Base-by-base conservation (phyloP, 176 grass and related monocot species). In the Oryza rufipogon region DNA sequence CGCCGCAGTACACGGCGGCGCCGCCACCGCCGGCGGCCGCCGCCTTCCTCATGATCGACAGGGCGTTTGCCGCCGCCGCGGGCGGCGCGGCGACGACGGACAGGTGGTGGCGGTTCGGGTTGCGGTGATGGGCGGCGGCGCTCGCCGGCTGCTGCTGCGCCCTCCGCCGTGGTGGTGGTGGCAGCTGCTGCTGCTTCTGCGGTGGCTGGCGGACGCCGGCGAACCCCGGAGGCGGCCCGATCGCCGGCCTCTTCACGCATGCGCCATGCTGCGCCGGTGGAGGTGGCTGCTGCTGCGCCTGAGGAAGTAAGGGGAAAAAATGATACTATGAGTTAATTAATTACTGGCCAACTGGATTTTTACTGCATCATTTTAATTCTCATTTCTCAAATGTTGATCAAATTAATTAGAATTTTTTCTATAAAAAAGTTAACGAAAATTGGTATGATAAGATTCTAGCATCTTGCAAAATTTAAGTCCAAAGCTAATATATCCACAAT, bases 211-310 rank as follows among this genome's bases (percentile, higher is more conserved):
- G 85, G 44, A 76, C 72, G 4, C 38, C 72, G 26, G 4, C 7
- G 71, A 76, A 11, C 19, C 38, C 58, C 17, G 75, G 69, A 79
- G 81, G 86, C 11, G 80, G 45, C 2, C 16, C 81, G 23, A 45
- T 15, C 1, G 82, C 6, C 4, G 12, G 25, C 49, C 85, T 75
- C 71, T 81, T 81, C 16, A 56, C 13, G 67, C 74, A 46, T 67
- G 30, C 17, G 3, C 12, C 33, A 4, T 68, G 33, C 11, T 68
- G 34, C 11, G 15, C 52, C 5, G 41, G 73, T 3, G 20, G 71
- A 1, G 6, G 52, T 9, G 33, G 58, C 5, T 19, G 54, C 6
- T 32, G 41, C 6, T 28, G 68, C 41, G 15, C 45, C 45, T 81
- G 70, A 28, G 9, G 38, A 45, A 10, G 52, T 52, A 17, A 52